phyloP scores from a whole-genome alignment of 139 green algal species.

The Coelastrella sp. region DNA sequence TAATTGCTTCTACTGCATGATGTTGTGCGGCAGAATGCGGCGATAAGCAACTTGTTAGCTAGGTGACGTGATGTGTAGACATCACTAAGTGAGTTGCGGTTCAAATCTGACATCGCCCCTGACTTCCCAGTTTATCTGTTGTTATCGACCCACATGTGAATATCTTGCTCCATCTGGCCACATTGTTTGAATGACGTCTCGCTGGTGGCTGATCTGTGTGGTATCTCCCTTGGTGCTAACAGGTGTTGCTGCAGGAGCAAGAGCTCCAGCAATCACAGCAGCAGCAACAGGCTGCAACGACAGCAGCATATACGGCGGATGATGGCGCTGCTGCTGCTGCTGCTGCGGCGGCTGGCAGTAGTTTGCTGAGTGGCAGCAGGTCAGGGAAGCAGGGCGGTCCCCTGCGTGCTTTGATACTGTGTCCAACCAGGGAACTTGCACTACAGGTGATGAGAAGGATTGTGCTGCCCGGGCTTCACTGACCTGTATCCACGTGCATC shows the following conservation, averaged over 20 bases:
- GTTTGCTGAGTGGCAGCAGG: neutral
- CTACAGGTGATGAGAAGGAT: slow-evolving; percentile 76
- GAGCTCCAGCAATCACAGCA: slow-evolving; percentile 44
- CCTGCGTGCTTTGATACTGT: slow-evolving; percentile 92
- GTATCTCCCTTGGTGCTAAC: too few species aligned
- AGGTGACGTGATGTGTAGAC: too few species aligned
- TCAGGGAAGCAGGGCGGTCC: neutral
- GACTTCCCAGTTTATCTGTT: too few species aligned
- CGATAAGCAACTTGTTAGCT: too few species aligned
- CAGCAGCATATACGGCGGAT: neutral
- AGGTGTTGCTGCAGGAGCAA: slow-evolving; percentile 74
- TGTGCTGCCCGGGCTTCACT: neutral
- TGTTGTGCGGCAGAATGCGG: too few species aligned
- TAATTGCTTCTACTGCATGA: too few species aligned
- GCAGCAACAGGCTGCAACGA: slow-evolving; percentile 22
- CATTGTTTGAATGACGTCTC: too few species aligned
- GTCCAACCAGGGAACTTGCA: slow-evolving; percentile 95
- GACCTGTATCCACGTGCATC: neutral
- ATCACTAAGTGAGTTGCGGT: too few species aligned
- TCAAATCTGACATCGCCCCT: too few species aligned
- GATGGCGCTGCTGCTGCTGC: slow-evolving; percentile 23
- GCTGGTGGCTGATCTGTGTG: too few species aligned
- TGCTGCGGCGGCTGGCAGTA: slow-evolving; percentile 5
- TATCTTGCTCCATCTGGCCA: too few species aligned
- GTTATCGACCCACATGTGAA: too few species aligned